These are phyloP conservation scores for Parachaetomium inaequale DNA, from an alignment of 495 filamentous ascomycete genomes.

Conservation along the genomic window DNA sequence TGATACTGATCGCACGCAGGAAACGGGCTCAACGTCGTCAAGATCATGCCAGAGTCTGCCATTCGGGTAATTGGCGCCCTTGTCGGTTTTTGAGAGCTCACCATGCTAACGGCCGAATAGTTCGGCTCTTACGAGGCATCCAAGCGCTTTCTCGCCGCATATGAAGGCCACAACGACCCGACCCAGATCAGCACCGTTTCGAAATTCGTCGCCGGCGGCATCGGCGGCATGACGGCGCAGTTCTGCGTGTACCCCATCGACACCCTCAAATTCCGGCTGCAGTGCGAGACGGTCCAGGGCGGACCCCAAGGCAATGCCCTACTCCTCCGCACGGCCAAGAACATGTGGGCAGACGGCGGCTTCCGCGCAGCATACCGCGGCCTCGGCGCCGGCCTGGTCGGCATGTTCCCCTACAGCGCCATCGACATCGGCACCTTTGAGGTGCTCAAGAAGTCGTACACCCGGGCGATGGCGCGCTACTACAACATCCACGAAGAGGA, in stretches of 20 bases:
- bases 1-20: constrained; percentile 49
- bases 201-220: constrained; percentile 85
- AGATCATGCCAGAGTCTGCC: constrained; percentile 97
- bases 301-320: constrained; percentile 81
- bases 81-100: background rate
- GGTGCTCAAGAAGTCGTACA: constrained; percentile 73
- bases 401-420: constrained; percentile 97
- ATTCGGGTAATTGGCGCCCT: constrained; percentile 54
- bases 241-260: constrained; percentile 95
- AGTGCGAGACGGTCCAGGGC: constrained; percentile 86
- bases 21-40: constrained; percentile 93
- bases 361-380: constrained; percentile 82
- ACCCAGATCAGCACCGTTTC: constrained; percentile 73
- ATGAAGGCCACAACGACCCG: constrained; percentile 87
- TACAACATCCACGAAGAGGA: constrained; percentile 77
- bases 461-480: constrained; percentile 64
- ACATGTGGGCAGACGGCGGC: constrained; percentile 76
- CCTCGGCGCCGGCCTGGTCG: constrained; percentile 83
- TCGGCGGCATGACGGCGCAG: constrained; percentile 92
- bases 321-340: constrained; percentile 72
- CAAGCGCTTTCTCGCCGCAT: constrained; percentile 76
- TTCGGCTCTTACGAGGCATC: constrained; percentile 96
- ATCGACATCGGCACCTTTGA: constrained; percentile 97
- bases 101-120: constrained; percentile 31
- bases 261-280: constrained; percentile 93